These are phyloP conservation scores for Besnoitia besnoiti DNA, from an alignment of 169 alveolate species.

Conservation along the genomic window DNA sequence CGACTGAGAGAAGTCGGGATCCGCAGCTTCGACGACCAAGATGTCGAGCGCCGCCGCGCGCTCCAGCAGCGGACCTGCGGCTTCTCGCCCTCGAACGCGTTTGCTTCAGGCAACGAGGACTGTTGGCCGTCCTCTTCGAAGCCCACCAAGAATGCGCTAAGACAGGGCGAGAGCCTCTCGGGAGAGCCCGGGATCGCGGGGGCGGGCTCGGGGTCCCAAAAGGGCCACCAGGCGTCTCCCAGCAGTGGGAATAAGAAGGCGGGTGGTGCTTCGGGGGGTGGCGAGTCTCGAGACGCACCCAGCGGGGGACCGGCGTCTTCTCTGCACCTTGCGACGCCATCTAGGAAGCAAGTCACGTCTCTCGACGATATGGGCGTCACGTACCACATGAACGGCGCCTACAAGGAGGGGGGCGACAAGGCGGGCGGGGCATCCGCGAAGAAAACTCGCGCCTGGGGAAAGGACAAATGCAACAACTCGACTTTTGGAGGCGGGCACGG, in stretches of 20 bases:
- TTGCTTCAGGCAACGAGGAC: neutral
- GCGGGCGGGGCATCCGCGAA: neutral
- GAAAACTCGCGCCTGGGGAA: slow-evolving; percentile 36
- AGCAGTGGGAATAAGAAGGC: neutral
- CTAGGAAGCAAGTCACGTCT: neutral
- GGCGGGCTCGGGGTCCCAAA: neutral
- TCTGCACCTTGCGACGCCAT: neutral
- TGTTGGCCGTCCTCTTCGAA: neutral
- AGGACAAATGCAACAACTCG: slow-evolving; percentile 70
- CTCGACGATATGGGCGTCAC: neutral
- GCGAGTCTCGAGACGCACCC: too few relatives aligned
- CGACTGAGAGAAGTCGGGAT: slow-evolving; percentile 71
- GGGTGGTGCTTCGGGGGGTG: too few relatives aligned
- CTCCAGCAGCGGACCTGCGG: slow-evolving; percentile 38
- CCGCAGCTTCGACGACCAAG: slow-evolving; percentile 74
- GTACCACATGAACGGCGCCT: neutral
- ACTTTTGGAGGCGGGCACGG: slow-evolving; percentile 80
- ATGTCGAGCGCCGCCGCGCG: slow-evolving; percentile 67
- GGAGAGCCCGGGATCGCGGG: neutral
- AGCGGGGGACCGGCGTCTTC: neutral
- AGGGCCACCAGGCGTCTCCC: neutral
- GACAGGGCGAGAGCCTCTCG: neutral
- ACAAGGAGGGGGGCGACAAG: neutral
- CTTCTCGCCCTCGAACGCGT: neutral
- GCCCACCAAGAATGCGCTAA: neutral